These are phyloP conservation scores for Tylopilus felleus DNA, from an alignment of 768 basidiomycete species.

Conservation along the genomic window DNA sequence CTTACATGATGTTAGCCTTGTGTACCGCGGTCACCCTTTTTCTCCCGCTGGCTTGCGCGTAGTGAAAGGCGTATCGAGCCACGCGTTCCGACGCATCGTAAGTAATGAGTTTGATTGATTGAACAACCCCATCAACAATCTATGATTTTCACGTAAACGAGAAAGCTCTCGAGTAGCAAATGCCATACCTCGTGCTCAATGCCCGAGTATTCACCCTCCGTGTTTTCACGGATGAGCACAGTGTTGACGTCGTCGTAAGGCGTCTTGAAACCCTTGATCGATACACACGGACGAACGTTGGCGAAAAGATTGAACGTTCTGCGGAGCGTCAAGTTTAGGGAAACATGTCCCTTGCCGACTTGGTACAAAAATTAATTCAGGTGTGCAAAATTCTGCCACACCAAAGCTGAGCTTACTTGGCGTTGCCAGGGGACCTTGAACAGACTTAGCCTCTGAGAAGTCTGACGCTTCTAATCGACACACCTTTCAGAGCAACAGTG, in stretches of 20 bases:
- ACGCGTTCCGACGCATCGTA: constrained; percentile 99
- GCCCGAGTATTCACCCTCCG: constrained; percentile 99
- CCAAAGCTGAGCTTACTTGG: constrained; percentile 64
- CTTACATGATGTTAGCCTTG: constrained; percentile 99
- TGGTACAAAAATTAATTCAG: constrained; percentile 14
- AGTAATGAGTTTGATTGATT: constrained; percentile 99
- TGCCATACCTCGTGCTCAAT: constrained; percentile 91
- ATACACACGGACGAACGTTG: constrained; percentile 95
- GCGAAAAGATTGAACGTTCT: constrained; percentile 98
- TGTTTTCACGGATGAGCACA: constrained; percentile 98
- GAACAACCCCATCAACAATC: constrained; percentile 96
- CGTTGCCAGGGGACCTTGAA: constrained; percentile 86
- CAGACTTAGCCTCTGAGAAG: constrained; percentile 9
- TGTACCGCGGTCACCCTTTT: constrained; percentile 97
- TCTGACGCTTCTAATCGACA: constrained; percentile 13
- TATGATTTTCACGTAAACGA: constrained; percentile 31
- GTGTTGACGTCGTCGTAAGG: constrained; percentile 98
- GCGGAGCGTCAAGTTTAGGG: constrained; percentile 93
- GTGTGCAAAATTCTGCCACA: neutral
- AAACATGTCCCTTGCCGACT: constrained; percentile 99
- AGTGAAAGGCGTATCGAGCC: constrained; percentile 97
- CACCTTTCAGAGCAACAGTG: constrained; percentile 96
- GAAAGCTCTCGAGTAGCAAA: constrained; percentile 1
- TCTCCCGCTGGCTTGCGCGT: constrained; percentile 84
- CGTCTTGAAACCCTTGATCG: constrained; percentile 96